Percentiles rank a stretch among this genome's conserved stretches.
phyloP scores from a whole-genome alignment of 371 early-diverging fungal genomes.

The Phascolomyces articulosus region DNA sequence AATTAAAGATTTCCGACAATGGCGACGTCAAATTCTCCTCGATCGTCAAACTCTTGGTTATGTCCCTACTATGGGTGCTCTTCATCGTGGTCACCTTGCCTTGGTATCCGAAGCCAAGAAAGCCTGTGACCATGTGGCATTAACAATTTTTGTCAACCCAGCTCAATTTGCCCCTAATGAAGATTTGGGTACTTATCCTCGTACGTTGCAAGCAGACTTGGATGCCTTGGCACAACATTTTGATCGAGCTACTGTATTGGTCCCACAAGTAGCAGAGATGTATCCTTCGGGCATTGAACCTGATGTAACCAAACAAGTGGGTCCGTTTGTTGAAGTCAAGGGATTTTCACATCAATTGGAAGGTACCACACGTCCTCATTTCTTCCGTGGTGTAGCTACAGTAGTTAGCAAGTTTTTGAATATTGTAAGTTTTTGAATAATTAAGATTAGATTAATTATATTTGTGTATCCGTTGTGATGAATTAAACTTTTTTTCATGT shows the following conservation, averaged over 20 bases:
- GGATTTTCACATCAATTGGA: slow-evolving; percentile 92
- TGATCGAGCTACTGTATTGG: slow-evolving; percentile 66
- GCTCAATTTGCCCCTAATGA: slow-evolving; percentile 97
- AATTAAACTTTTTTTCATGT: too few species aligned
- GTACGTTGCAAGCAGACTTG: slow-evolving; percentile 79
- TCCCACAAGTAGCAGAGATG: slow-evolving; percentile 87
- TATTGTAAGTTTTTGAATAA: slow-evolving; percentile 50
- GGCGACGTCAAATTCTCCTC: slow-evolving; percentile 58
- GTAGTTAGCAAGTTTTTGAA: slow-evolving; percentile 94
- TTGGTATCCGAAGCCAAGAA: slow-evolving; percentile 69
- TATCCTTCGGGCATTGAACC: slow-evolving; percentile 91
- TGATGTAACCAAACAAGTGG: slow-evolving; percentile 75
- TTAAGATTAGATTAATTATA: too few species aligned
- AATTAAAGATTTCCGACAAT: slow-evolving; percentile 64
- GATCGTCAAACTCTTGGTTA: slow-evolving; percentile 67
- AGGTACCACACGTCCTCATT: slow-evolving; percentile 91
- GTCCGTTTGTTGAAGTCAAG: slow-evolving; percentile 91
- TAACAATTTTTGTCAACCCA: slow-evolving; percentile 96
- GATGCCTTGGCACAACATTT: slow-evolving; percentile 56
- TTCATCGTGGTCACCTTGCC: slow-evolving; percentile 87
- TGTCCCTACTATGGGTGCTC: slow-evolving; percentile 92
- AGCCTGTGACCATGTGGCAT: slow-evolving; percentile 72
- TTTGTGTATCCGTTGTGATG: too few species aligned
- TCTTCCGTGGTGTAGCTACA: slow-evolving; percentile 97
- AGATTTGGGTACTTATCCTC: slow-evolving; percentile 91